Conservation (phyloP, 2,329 filamentous ascomycete genomes). For the Cercospora citrullina region DNA sequence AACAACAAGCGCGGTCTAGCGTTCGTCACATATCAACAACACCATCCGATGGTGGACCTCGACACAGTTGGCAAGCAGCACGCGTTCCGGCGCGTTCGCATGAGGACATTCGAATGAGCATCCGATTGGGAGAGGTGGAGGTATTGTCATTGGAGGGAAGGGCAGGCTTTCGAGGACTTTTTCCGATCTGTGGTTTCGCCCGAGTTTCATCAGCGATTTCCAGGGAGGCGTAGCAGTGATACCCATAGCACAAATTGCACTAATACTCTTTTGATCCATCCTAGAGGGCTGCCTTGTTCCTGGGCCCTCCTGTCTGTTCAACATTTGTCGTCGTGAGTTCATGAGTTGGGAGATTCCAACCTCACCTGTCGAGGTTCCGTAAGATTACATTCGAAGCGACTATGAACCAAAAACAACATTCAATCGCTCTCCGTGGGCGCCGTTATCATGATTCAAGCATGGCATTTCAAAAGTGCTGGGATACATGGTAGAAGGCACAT, state of each 20-base stretch:
- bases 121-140: neutral
- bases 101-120: neutral
- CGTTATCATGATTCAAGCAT: slow-evolving; percentile 24
- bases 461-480: slow-evolving; percentile 7
- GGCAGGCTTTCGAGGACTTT: slow-evolving; percentile 5
- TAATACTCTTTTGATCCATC: slow-evolving; percentile 15
- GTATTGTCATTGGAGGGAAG: slow-evolving; percentile 1
- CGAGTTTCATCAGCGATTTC: neutral
- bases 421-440: slow-evolving; percentile 27
- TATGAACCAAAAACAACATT: slow-evolving; percentile 20
- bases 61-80: neutral
- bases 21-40: slow-evolving; percentile 11
- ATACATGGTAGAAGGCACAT: slow-evolving; percentile 6
- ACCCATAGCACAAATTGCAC: slow-evolving; percentile 25
- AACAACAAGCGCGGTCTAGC: slow-evolving; percentile 41
- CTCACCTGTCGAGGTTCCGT: slow-evolving; percentile 8
- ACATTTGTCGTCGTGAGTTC: neutral
- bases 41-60: neutral
- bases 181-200: neutral
- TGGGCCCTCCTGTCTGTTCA: neutral
- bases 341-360: neutral
- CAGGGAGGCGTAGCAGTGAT: slow-evolving; percentile 23
- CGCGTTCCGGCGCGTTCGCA: neutral
- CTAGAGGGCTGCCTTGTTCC: neutral
- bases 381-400: slow-evolving; percentile 24